Percentiles rank a stretch among this genome's conserved stretches.
Conservation (phyloP, 2,329 filamentous ascomycete genomes). For the Tolypocladium cylindrosporum region DNA sequence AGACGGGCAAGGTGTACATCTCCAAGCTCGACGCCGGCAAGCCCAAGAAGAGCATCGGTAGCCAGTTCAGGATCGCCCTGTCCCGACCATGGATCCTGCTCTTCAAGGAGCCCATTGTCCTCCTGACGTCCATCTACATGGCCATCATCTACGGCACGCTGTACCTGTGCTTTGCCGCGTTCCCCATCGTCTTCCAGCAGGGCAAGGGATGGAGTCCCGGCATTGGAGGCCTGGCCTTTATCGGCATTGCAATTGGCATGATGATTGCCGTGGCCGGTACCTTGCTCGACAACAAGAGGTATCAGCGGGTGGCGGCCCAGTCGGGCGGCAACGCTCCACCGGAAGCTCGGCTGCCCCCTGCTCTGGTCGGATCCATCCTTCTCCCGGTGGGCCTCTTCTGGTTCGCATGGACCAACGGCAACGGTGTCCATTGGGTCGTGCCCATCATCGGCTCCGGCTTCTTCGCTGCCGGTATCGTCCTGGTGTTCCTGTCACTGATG, state of each 20-base stretch:
- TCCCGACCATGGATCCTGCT: slow-evolving; percentile 54
- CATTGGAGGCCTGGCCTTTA: slow-evolving; percentile 50
- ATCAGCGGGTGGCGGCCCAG: slow-evolving; percentile 31
- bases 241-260: slow-evolving; percentile 57
- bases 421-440: slow-evolving; percentile 48
- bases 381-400: slow-evolving; percentile 54
- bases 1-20: slow-evolving; percentile 45
- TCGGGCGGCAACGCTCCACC: slow-evolving; percentile 49
- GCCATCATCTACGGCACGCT: slow-evolving; percentile 46
- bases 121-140: slow-evolving; percentile 54
- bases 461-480: slow-evolving; percentile 47
- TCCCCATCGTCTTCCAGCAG: slow-evolving; percentile 52
- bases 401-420: slow-evolving; percentile 55
- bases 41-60: slow-evolving; percentile 29
- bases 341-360: slow-evolving; percentile 51
- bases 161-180: slow-evolving; percentile 45
- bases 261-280: slow-evolving; percentile 42
- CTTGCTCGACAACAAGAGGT: slow-evolving; percentile 43
- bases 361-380: slow-evolving; percentile 46
- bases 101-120: slow-evolving; percentile 56
- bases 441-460: slow-evolving; percentile 30
- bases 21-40: slow-evolving; percentile 35
- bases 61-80: slow-evolving; percentile 47
- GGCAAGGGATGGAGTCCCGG: slow-evolving; percentile 47
- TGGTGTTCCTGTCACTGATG: slow-evolving; percentile 56